Evolutionary conservation across 2,329 filamentous ascomycete genomes (phyloP).

Genomic region (Aspergillus spinulosporus): DNA sequence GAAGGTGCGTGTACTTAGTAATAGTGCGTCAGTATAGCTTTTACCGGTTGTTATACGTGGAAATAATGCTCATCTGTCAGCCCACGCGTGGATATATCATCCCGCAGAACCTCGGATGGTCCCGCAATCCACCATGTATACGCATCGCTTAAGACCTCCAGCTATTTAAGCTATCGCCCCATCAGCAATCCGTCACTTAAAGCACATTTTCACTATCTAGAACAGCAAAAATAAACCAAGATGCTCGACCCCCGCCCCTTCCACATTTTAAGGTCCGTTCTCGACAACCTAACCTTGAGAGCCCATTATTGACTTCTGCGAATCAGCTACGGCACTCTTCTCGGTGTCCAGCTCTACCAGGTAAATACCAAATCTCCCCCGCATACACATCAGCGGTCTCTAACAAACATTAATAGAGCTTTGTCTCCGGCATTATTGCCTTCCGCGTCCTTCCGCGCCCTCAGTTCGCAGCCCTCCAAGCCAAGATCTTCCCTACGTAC

Average conservation of each 20-base stretch:
- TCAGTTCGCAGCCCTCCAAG: conserved; percentile 78
- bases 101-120: conserved; percentile 4
- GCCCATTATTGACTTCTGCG: neutral
- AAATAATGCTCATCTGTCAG: neutral
- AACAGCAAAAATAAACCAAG: conserved; percentile 3
- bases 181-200: too few species aligned
- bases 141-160: neutral
- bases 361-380: conserved; percentile 44
- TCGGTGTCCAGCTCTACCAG: conserved; percentile 86
- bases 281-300: neutral
- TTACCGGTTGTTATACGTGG: neutral
- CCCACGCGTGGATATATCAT: neutral
- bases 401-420: conserved; percentile 59
- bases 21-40: neutral
- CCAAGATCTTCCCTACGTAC: conserved; percentile 76
- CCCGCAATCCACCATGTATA: neutral
- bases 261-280: conserved; percentile 33
- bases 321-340: conserved; percentile 73
- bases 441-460: conserved; percentile 75
- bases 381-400: conserved; percentile 26
- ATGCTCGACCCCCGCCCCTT: conserved; percentile 39
- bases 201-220: too few species aligned
- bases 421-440: conserved; percentile 70
- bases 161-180: neutral
- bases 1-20: neutral